Base-by-base conservation (phyloP, 306 rosid genomes). In the Arachis hypogaea region DNA sequence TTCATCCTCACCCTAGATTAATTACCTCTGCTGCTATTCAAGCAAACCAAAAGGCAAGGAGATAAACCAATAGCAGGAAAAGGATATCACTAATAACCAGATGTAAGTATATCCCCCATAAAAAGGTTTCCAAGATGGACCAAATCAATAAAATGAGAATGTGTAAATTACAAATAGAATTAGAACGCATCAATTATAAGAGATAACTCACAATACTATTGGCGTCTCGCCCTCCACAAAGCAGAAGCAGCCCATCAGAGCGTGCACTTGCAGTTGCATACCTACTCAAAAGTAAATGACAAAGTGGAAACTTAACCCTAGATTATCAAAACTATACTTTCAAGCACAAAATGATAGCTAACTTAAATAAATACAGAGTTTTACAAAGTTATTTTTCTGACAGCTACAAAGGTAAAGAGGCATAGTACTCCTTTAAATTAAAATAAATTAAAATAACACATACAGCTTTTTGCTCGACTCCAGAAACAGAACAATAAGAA, bases 191-290 rank as follows among this genome's bases (percentile, higher is more conserved):
- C 67, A 71, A 44, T 43, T 38, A 57, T 14, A 52, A 55, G 36
- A 59, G 66, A 81, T 64, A 77, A 79, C 97, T 89, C 70, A 94
- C 98, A 88, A 89, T 96, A 87, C 97, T 91, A 78, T 84, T 91
- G 77, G 93, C 98, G 72, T 94, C 98, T 82, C 98, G 89, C 74
- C 98, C 98, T 76, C 98, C 98, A 62, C 98, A 94, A 43, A 94
- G 98, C 79, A 94, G 88, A 56, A 94, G 97, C 78, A 94, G 98
- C 78, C 98, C 98, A 84, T 94, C 98, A 54, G 98, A 94, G 65
- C 98, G 97, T 67, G 98, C 98, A 85, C 98, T 94, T 72, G 98
- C 98, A 69, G 98, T 94, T 70, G 98, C 98, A 86, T 94, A 94
- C 98, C 98, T 94, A 66, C 33, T 82, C 83, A 82, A 59, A 78